Evolutionary conservation across 1,284 basidiomycete species (phyloP).

Genomic region (Ganoderma multipileum): DNA sequence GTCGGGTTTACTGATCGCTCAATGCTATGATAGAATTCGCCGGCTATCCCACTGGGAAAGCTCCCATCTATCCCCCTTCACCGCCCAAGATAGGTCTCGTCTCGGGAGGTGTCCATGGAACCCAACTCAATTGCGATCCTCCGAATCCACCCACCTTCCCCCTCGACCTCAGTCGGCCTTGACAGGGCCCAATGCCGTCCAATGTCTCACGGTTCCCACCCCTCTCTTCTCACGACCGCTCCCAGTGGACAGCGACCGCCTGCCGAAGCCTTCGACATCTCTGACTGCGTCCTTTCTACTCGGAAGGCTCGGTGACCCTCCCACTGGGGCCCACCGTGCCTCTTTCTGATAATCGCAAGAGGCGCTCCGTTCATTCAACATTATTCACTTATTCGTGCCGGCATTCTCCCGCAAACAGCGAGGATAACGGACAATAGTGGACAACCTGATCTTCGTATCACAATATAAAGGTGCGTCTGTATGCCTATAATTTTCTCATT

Average conservation of each 20-base stretch:
- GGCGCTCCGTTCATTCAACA: slow-evolving; percentile 11
- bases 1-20: slow-evolving; percentile 15
- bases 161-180: slow-evolving; percentile 10
- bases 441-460: not conserved
- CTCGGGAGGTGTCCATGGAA: slow-evolving; percentile 21
- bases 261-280: slow-evolving; percentile 13
- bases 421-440: not conserved
- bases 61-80: slow-evolving; percentile 19
- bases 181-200: slow-evolving; percentile 21
- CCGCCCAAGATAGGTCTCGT: slow-evolving; percentile 28
- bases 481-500: not conserved
- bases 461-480: not conserved
- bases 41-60: slow-evolving; percentile 30
- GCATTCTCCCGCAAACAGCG: slow-evolving; percentile 7
- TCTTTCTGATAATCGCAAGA: not conserved
- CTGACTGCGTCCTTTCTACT: slow-evolving; percentile 4
- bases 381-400: slow-evolving; percentile 5
- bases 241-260: slow-evolving; percentile 16
- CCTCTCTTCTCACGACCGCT: slow-evolving; percentile 15
- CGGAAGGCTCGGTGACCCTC: slow-evolving; percentile 3
- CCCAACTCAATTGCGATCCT: slow-evolving; percentile 27
- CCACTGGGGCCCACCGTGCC: not conserved
- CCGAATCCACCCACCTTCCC: slow-evolving; percentile 17
- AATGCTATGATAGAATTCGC: slow-evolving; percentile 24
- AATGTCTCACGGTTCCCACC: slow-evolving; percentile 21